Conservation (phyloP, 331 rosid genomes). For the Telfairia occidentalis region DNA sequence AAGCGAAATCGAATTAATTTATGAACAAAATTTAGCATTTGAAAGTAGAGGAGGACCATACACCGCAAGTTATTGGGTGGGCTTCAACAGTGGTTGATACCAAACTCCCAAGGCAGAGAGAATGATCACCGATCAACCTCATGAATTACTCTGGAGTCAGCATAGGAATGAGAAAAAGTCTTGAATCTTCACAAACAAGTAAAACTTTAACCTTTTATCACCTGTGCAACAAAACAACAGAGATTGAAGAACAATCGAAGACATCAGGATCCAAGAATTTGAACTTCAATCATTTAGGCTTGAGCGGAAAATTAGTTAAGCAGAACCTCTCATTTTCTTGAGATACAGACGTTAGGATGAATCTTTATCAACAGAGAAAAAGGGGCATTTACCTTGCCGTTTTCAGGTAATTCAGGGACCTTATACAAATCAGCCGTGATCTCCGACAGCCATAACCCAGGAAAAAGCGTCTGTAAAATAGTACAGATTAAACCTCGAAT, state of each 20-base stretch:
- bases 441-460: conserved; percentile 63
- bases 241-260: background rate
- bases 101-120: conserved; percentile 1
- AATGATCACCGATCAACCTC: background rate
- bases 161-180: background rate
- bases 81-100: conserved; percentile 9
- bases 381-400: conserved; percentile 39
- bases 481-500: background rate
- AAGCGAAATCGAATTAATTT: conserved; percentile 4
- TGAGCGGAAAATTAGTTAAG: background rate
- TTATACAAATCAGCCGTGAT: conserved; percentile 53
- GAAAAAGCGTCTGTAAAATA: conserved; percentile 35
- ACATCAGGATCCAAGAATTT: background rate
- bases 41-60: conserved; percentile 10
- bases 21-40: conserved; percentile 13
- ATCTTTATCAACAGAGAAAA: background rate
- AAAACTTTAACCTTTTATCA: background rate
- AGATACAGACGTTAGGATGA: background rate
- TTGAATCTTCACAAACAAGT: background rate
- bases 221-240: background rate
- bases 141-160: conserved; percentile 1
- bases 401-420: conserved; percentile 44
- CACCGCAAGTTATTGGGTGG: conserved; percentile 4
- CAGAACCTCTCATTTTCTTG: background rate
- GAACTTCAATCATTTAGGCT: background rate